Percentiles rank a stretch among this genome's conserved stretches.
These are phyloP conservation scores for Carex sylvatica DNA, from an alignment of 202 grass and related monocot genomes.

Conservation along the genomic window DNA sequence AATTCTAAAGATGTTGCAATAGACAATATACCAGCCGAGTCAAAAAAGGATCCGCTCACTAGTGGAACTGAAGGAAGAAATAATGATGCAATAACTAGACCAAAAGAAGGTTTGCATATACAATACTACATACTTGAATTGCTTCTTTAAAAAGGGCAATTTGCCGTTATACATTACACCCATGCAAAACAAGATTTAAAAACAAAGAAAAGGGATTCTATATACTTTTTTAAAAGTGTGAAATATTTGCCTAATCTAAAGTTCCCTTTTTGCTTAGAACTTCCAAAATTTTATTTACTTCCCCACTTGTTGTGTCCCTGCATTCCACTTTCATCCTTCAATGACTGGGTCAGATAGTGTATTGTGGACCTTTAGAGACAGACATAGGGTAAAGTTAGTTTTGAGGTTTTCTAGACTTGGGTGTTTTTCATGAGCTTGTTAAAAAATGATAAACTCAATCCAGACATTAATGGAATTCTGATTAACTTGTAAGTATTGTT, in stretches of 20 bases:
- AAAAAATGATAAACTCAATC: background rate
- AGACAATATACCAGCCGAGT: constrained; percentile 27
- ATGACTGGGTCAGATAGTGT: background rate
- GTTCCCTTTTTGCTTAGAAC: background rate
- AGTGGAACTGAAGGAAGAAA: constrained; percentile 40
- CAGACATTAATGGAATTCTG: background rate
- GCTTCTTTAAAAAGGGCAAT: background rate
- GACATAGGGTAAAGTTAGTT: background rate
- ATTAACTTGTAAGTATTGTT: background rate
- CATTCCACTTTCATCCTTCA: background rate
- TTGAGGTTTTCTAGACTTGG: background rate
- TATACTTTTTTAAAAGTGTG: background rate
- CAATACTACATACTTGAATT: background rate
- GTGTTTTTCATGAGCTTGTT: background rate
- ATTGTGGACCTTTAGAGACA: background rate
- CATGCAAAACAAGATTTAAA: background rate
- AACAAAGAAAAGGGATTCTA: background rate
- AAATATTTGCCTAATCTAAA: background rate
- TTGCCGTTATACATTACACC: background rate
- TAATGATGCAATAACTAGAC: constrained; percentile 53
- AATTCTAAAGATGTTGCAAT: constrained; percentile 31
- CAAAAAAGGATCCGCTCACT: constrained; percentile 28
- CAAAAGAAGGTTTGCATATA: constrained; percentile 67
- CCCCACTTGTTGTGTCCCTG: background rate
- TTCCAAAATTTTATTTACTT: constrained; percentile 1